Evolutionary conservation across 176 grass and related monocot genomes (phyloP).

Genomic region (Zea luxurians): DNA sequence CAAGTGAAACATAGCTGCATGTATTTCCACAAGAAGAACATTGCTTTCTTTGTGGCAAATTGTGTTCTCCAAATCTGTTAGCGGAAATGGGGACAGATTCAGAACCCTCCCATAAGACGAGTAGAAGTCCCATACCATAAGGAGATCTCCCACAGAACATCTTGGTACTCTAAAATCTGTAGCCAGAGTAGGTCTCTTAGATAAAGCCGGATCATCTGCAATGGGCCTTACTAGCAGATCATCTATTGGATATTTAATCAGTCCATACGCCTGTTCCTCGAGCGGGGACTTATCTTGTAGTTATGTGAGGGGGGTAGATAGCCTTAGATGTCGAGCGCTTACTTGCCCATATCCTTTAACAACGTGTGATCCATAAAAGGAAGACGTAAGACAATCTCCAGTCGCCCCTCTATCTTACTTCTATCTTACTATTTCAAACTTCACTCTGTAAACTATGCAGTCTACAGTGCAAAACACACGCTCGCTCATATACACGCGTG

Average conservation of each 20-base stretch:
- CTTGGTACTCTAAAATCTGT: constrained; percentile 72
- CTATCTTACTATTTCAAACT: too few species aligned
- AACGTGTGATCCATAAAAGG: too few species aligned
- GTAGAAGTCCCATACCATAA: constrained; percentile 85
- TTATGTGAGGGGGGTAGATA: too few species aligned
- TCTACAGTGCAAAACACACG: too few species aligned
- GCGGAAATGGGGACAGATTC: constrained; percentile 60
- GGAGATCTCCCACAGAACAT: constrained; percentile 74
- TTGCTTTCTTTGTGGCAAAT: constrained; percentile 82
- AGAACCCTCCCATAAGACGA: constrained; percentile 66
- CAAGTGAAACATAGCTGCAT: constrained; percentile 60
- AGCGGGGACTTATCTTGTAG: too few species aligned
- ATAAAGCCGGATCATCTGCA: constrained; percentile 58
- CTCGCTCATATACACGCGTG: too few species aligned
- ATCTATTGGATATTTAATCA: constrained; percentile 75
- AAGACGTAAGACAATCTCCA: too few species aligned
- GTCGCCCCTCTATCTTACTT: too few species aligned
- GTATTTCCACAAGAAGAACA: constrained; percentile 68
- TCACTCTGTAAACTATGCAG: too few species aligned
- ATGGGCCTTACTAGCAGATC: constrained; percentile 58
- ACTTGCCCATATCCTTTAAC: too few species aligned
- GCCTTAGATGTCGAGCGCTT: too few species aligned
- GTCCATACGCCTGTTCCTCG: constrained; percentile 9
- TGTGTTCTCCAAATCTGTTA: constrained; percentile 82
- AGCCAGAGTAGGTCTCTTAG: constrained; percentile 56